Evolutionary conservation across 2,329 filamentous ascomycete species (phyloP).

Genomic region (Daldinia sp.): DNA sequence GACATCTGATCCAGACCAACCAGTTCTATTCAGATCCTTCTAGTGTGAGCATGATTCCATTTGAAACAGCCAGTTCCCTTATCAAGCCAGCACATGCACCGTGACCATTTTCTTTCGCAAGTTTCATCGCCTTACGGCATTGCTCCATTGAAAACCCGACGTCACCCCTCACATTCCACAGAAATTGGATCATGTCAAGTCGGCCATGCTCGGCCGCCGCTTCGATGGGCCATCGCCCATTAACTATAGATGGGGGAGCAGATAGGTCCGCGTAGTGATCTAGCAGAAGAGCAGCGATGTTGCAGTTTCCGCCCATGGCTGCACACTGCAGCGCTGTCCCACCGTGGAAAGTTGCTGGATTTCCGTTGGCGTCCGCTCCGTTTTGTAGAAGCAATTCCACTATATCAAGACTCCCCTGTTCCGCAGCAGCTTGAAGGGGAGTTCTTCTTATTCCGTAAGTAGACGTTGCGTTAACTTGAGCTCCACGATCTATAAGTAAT

Average conservation of each 20-base stretch:
- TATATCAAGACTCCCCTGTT: not conserved
- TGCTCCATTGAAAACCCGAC: no score
- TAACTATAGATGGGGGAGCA: not conserved
- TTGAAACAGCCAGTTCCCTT: not conserved
- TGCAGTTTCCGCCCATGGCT: constrained; percentile 12
- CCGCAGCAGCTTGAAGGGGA: constrained; percentile 2
- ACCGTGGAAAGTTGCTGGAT: not conserved
- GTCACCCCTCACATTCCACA: constrained; percentile 18
- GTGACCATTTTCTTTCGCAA: not conserved
- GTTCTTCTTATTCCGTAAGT: constrained; percentile 6
- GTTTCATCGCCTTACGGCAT: constrained; percentile 1
- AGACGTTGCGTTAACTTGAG: not conserved
- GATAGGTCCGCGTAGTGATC: not conserved
- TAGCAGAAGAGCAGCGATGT: constrained; percentile 4
- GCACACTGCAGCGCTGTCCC: constrained; percentile 13
- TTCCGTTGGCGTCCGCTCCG: not conserved
- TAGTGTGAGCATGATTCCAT: not conserved
- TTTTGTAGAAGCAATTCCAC: constrained; percentile 1
- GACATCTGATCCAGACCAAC: no score
- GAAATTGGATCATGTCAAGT: constrained; percentile 22
- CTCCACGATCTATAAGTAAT: not conserved
- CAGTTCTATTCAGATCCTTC: not conserved
- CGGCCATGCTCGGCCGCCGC: constrained; percentile 19
- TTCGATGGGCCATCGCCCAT: constrained; percentile 16
- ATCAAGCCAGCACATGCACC: constrained; percentile 14